Conservation (phyloP, 1,284 basidiomycete species). For the Rhodotorula sp. region DNA sequence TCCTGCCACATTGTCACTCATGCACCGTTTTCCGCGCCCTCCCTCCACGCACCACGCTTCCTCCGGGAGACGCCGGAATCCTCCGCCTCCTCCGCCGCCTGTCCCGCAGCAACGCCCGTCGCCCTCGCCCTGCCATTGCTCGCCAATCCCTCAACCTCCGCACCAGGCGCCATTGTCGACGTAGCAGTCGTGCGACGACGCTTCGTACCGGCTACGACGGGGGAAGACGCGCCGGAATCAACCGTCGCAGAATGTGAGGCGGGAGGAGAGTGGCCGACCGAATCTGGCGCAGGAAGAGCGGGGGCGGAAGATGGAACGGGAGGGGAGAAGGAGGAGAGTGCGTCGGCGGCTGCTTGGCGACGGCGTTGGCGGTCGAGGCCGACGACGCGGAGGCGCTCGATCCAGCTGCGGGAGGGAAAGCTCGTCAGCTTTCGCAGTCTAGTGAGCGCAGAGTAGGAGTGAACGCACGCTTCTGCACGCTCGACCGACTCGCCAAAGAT, state of each 20-base stretch:
- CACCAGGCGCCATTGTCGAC: not conserved
- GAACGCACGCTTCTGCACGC: conserved; percentile 74
- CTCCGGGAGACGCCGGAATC: not conserved
- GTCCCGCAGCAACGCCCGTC: not conserved
- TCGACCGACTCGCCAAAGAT: conserved; percentile 85
- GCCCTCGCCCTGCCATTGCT: not conserved
- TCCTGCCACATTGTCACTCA: not conserved
- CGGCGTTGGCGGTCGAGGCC: conserved; percentile 63
- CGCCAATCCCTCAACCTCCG: not conserved
- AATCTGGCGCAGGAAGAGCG: not conserved
- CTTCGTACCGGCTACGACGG: not conserved
- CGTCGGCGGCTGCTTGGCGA: conserved; percentile 13
- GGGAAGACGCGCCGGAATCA: not conserved
- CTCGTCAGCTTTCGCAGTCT: not conserved
- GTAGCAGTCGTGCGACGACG: not conserved
- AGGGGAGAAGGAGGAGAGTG: not conserved
- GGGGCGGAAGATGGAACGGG: not conserved
- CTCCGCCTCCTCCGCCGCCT: not conserved
- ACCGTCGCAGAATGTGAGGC: not conserved
- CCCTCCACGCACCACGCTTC: conserved; percentile 7
- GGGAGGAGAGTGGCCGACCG: no score
- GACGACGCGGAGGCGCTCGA: conserved; percentile 69
- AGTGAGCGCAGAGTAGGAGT: not conserved
- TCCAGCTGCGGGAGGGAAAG: conserved; percentile 59
- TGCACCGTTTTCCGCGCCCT: not conserved